Percentiles rank a stretch among this genome's conserved stretches.
Conservation (phyloP, 2,329 filamentous ascomycete species). For the Aureobasidium sp. region DNA sequence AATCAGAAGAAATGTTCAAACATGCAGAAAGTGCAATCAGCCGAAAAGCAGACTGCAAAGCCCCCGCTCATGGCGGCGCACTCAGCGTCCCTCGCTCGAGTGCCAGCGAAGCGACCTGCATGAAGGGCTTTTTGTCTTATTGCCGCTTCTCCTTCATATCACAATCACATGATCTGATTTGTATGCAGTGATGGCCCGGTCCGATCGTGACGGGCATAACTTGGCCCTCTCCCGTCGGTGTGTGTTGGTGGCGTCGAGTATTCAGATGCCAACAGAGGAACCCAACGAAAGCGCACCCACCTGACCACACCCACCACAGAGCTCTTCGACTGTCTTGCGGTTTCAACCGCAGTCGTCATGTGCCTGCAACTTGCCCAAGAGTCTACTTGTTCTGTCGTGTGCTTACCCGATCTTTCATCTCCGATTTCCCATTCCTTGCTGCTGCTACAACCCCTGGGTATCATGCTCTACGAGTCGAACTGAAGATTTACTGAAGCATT, state of each 20-base stretch:
- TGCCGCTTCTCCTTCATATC: not conserved
- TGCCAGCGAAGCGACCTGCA: slow-evolving; percentile 14
- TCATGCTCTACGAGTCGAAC: not conserved
- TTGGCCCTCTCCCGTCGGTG: not conserved
- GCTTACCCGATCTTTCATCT: not conserved
- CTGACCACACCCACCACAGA: slow-evolving; percentile 3
- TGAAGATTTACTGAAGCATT: not conserved
- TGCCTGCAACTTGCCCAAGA: slow-evolving; percentile 1
- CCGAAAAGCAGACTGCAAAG: not conserved
- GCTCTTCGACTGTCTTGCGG: not conserved
- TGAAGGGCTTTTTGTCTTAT: not conserved
- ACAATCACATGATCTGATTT: slow-evolving; percentile 10
- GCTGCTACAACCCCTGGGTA: not conserved
- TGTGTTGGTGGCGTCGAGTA: slow-evolving; percentile 8
- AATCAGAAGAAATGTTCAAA: not conserved
- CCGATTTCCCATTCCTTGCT: not conserved
- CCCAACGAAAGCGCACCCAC: slow-evolving; percentile 10
- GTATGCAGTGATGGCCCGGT: slow-evolving; percentile 8
- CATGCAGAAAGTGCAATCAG: not conserved
- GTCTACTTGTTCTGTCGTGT: slow-evolving; percentile 3
- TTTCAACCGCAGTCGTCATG: slow-evolving; percentile 8
- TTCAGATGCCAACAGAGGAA: slow-evolving; percentile 3
- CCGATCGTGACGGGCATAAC: slow-evolving; percentile 2
- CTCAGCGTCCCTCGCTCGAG: not conserved
- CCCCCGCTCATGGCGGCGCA: not conserved